Percentiles rank a stretch among this genome's conserved stretches.
phyloP scores from a whole-genome alignment of 2,329 filamentous ascomycete genomes.

The Aspergillus ustus region DNA sequence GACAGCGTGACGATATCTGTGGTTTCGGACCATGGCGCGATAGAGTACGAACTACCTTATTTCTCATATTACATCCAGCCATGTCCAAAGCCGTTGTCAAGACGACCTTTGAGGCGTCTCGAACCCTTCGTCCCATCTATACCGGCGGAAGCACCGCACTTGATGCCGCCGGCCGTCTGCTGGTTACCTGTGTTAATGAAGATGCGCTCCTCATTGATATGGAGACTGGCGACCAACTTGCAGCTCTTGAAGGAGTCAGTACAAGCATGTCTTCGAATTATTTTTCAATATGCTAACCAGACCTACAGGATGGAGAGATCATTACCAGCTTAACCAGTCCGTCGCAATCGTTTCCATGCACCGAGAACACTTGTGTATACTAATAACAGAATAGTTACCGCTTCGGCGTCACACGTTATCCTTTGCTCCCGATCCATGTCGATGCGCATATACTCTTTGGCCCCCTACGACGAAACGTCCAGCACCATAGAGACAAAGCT shows the following conservation, averaged over 20 bases:
- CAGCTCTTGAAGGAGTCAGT: conserved; percentile 82
- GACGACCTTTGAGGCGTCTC: conserved; percentile 85
- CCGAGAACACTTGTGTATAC: neutral
- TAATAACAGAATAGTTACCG: conserved; percentile 66
- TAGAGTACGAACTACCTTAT: conserved; percentile 15
- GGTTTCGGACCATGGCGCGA: conserved; percentile 25
- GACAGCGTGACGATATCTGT: conserved; percentile 20
- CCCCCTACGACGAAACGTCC: conserved; percentile 59
- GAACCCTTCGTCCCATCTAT: conserved; percentile 89
- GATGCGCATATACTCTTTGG: conserved; percentile 86
- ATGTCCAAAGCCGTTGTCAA: conserved; percentile 65
- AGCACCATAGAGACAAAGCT: conserved; percentile 68
- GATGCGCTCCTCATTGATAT: conserved; percentile 88
- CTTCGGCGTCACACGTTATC: conserved; percentile 83
- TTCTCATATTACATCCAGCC: conserved; percentile 14
- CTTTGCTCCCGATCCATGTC: conserved; percentile 93
- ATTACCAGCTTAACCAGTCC: conserved; percentile 51
- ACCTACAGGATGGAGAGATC: conserved; percentile 65
- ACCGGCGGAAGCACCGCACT: conserved; percentile 87
- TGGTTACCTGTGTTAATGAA: conserved; percentile 89
- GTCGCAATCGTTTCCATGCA: conserved; percentile 19
- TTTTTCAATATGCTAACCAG: conserved; percentile 22
- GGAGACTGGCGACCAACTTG: conserved; percentile 78
- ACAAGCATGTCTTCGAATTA: conserved; percentile 22
- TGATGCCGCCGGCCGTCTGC: conserved; percentile 76